Evolutionary conservation across 805 yeast species (phyloP).

Genomic region (Torulaspora gathmanii): DNA sequence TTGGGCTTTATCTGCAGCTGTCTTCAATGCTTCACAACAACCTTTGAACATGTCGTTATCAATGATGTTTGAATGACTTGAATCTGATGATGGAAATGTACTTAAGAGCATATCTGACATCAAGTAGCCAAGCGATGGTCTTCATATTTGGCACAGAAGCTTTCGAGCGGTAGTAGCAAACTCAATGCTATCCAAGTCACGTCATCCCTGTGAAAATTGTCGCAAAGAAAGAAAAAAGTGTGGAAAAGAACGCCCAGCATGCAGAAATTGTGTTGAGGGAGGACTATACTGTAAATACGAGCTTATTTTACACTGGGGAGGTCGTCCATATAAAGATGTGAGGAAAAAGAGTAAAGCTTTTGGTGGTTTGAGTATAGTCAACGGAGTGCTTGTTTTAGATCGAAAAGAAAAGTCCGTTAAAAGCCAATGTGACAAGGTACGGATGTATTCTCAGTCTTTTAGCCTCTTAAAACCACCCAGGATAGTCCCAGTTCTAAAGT

Average conservation of each 20-base stretch:
- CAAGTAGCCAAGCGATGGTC: too few species aligned
- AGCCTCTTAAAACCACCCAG: neutral
- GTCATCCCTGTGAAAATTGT: neutral
- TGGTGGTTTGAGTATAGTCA: neutral
- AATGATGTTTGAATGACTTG: too few species aligned
- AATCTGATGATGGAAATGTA: too few species aligned
- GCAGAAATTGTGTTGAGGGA: slow-evolving; percentile 51
- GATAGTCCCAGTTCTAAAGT: neutral
- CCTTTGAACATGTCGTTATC: too few species aligned
- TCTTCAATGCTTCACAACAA: too few species aligned
- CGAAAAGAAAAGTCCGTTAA: neutral
- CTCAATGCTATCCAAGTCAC: neutral
- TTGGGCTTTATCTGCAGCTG: too few species aligned
- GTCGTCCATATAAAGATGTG: slow-evolving; percentile 14
- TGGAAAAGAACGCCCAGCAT: slow-evolving; percentile 60
- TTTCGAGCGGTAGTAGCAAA: too few species aligned
- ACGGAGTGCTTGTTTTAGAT: neutral
- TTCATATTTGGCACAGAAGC: too few species aligned
- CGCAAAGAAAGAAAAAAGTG: slow-evolving; percentile 36
- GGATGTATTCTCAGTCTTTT: neutral
- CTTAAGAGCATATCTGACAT: too few species aligned
- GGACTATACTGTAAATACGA: slow-evolving; percentile 54
- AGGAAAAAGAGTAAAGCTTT: slow-evolving; percentile 1
- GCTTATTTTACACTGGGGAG: slow-evolving; percentile 59
- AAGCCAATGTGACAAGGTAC: neutral